Conservation (phyloP, 805 yeast species). For the Saturnispora serradocipensis region DNA sequence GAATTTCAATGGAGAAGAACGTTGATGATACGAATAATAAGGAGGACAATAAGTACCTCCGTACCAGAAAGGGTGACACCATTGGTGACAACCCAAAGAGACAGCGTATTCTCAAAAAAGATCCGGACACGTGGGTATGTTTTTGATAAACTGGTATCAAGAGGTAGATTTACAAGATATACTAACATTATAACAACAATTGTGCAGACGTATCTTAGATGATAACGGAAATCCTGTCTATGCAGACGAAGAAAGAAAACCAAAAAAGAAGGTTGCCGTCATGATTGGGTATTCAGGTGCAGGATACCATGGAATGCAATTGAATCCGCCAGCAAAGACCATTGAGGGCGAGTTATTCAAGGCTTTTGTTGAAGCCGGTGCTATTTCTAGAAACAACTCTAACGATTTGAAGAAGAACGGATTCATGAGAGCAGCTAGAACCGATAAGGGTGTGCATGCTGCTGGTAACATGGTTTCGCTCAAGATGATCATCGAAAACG, state of each 20-base stretch:
- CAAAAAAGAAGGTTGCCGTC: slow-evolving; percentile 85
- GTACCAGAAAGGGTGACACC: slow-evolving; percentile 21
- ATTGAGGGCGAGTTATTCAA: slow-evolving; percentile 83
- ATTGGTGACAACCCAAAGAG: slow-evolving; percentile 23
- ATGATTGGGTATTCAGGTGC: slow-evolving; percentile 93
- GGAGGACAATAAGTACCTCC: slow-evolving; percentile 8
- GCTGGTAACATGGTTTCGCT: slow-evolving; percentile 87
- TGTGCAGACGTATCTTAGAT: slow-evolving; percentile 39
- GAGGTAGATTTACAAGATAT: neutral
- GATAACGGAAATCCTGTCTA: slow-evolving; percentile 54
- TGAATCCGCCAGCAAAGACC: slow-evolving; percentile 79
- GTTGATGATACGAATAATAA: neutral
- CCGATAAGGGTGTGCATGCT: slow-evolving; percentile 96
- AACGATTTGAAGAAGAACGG: slow-evolving; percentile 82
- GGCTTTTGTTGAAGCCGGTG: slow-evolving; percentile 82
- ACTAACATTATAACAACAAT: slow-evolving; percentile 4
- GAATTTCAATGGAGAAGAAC: neutral
- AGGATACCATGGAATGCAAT: slow-evolving; percentile 94
- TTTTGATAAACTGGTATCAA: slow-evolving; percentile 12
- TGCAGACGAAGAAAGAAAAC: slow-evolving; percentile 48
- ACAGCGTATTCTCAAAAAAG: slow-evolving; percentile 22
- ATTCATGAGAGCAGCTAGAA: slow-evolving; percentile 79
- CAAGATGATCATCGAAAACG: slow-evolving; percentile 78
- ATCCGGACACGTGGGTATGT: slow-evolving; percentile 52
- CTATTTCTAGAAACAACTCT: slow-evolving; percentile 77